phyloP scores from a whole-genome alignment of 495 filamentous ascomycete species.

The Corynascus novoguineensis region DNA sequence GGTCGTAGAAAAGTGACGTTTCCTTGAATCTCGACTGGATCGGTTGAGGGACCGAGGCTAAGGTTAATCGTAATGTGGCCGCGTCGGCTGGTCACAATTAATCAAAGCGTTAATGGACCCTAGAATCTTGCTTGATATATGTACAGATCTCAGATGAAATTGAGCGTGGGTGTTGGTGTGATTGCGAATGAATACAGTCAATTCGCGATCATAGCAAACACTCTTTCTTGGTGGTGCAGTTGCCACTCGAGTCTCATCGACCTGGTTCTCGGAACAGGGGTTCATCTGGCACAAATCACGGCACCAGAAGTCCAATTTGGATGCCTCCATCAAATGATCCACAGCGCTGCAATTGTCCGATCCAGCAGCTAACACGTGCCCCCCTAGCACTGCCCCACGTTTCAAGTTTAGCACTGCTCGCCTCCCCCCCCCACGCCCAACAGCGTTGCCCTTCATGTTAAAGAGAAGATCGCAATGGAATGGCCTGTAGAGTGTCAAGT shows the following conservation, averaged over 20 bases:
- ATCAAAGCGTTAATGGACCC: no score
- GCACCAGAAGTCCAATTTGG: not conserved
- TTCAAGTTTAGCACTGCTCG: slow-evolving; percentile 7
- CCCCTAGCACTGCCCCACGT: not conserved
- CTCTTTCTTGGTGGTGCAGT: not conserved
- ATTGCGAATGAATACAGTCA: not conserved
- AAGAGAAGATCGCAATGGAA: no score
- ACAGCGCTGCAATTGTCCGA: no score
- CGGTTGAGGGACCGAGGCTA: not conserved
- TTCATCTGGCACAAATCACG: not conserved
- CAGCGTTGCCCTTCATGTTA: no score
- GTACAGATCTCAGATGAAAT: no score
- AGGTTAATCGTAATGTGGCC: no score
- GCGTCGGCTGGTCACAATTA: no score
- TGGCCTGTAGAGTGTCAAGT: no score
- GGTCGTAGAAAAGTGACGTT: not conserved
- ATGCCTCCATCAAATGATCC: not conserved
- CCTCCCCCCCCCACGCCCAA: no score
- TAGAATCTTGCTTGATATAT: no score
- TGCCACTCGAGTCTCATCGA: not conserved
- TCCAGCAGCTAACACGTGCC: not conserved
- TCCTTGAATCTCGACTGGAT: not conserved
- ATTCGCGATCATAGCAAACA: not conserved
- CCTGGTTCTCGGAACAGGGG: slow-evolving; percentile 9
- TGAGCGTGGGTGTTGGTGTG: no score